Percentiles rank a stretch among this genome's conserved stretches.
Conservation (phyloP, 1,284 basidiomycete genomes). For the Porogramme epimiltina region DNA sequence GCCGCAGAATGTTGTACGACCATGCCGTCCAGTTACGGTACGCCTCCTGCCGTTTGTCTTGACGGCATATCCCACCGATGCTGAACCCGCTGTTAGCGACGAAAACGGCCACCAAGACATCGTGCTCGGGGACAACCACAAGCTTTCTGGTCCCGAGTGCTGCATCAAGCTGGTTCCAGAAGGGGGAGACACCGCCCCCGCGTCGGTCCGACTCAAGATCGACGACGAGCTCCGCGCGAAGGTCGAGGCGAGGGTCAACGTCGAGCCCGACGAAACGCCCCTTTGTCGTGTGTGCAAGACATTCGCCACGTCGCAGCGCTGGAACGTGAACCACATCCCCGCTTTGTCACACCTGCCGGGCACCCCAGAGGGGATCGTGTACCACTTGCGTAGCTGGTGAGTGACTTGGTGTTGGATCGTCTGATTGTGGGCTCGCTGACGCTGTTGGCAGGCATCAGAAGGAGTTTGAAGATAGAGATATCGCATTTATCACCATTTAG, state of each 20-base stretch:
- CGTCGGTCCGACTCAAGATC: not conserved
- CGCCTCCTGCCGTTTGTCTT: no score
- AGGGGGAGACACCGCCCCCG: not conserved
- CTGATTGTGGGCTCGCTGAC: not conserved
- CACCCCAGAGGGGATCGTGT: constrained; percentile 5
- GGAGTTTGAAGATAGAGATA: constrained; percentile 11
- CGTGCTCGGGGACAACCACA: not conserved
- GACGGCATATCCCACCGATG: no score
- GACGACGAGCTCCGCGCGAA: not conserved
- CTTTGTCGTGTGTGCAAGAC: constrained; percentile 7
- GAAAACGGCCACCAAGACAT: not conserved
- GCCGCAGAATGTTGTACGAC: no score
- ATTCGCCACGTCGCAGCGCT: not conserved
- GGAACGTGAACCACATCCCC: no score
- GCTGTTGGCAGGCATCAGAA: constrained; percentile 8
- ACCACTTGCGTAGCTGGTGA: constrained; percentile 5
- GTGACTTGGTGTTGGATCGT: not conserved
- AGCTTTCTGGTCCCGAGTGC: not conserved
- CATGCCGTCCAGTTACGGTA: no score
- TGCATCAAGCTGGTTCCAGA: constrained; percentile 5
- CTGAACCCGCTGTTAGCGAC: no score
- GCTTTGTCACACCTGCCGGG: no score
- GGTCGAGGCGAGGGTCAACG: constrained; percentile 1
- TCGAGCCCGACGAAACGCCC: not conserved
- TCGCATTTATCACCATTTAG: not conserved